A percentile compares a stretch with the other conserved stretches of the same genome.
Conservation (phyloP, 2,329 filamentous ascomycete species). For the Aaosphaeria pasadenensis region DNA sequence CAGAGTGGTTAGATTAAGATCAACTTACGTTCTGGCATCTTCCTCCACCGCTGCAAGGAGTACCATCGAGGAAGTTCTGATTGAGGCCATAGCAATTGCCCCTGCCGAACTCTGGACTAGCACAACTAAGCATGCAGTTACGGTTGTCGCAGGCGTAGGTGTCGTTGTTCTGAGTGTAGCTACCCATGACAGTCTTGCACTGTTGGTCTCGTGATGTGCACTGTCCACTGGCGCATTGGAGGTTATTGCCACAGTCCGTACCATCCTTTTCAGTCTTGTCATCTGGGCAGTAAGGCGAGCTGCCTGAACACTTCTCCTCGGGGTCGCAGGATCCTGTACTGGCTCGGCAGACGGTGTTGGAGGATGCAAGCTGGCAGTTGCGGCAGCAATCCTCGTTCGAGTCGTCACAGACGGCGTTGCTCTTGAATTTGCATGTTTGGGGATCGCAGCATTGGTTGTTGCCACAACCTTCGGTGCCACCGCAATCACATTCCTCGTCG, state of each 20-base stretch:
- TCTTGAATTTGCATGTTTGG: conserved; percentile 79
- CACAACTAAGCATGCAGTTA: conserved; percentile 75
- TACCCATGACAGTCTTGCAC: conserved; percentile 80
- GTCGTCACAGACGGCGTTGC: conserved; percentile 74
- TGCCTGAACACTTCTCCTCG: conserved; percentile 76
- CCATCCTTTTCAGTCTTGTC: conserved; percentile 71
- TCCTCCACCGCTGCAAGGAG: conserved; percentile 76
- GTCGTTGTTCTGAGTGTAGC: conserved; percentile 68
- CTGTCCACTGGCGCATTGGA: conserved; percentile 86
- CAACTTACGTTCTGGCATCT: conserved; percentile 65
- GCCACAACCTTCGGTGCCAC: conserved; percentile 68
- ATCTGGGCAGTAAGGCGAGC: conserved; percentile 66
- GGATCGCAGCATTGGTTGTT: conserved; percentile 80
- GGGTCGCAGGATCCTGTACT: conserved; percentile 83
- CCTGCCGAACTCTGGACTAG: conserved; percentile 63
- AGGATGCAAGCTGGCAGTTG: conserved; percentile 64
- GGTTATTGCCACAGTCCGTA: conserved; percentile 64
- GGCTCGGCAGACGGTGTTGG: conserved; percentile 73
- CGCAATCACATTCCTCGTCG: conserved; percentile 95
- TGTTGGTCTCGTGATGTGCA: conserved; percentile 90
- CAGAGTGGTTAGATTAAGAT: background rate
- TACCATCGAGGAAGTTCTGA: conserved; percentile 94
- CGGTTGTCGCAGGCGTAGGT: conserved; percentile 74
- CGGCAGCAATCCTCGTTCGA: conserved; percentile 82
- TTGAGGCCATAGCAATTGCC: conserved; percentile 71